Evolutionary conservation across 164 flowering plant species (phyloP).

Genomic region (Stephania yunnanensis): DNA sequence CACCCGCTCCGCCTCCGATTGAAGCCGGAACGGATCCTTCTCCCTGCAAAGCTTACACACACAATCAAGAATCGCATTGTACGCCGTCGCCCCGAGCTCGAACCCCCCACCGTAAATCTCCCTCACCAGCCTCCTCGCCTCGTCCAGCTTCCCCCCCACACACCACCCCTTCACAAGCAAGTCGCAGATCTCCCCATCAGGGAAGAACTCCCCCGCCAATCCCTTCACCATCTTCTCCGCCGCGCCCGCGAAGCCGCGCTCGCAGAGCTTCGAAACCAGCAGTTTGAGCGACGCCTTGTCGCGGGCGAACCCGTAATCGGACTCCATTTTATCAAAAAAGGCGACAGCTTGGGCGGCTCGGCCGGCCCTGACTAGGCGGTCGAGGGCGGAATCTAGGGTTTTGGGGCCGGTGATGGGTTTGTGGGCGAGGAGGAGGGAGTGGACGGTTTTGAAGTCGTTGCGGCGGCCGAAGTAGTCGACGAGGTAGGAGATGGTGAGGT

Average conservation of each 20-base stretch:
- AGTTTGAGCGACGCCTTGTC: conserved; percentile 41
- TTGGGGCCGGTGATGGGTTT: conserved; percentile 39
- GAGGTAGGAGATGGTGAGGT: conserved; percentile 51
- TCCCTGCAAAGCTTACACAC: conserved; percentile 77
- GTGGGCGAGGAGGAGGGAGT: conserved; percentile 41
- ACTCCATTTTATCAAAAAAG: conserved; percentile 74
- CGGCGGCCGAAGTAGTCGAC: conserved; percentile 73
- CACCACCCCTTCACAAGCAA: conserved; percentile 84
- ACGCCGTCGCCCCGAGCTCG: conserved; percentile 58
- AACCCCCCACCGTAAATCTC: conserved; percentile 94
- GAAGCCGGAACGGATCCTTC: conserved; percentile 72
- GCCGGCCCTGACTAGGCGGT: conserved; percentile 72
- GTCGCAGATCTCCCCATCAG: conserved; percentile 69
- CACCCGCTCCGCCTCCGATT: conserved; percentile 58
- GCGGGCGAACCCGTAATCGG: conserved; percentile 59
- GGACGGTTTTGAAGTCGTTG: conserved; percentile 72
- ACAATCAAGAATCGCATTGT: conserved; percentile 81
- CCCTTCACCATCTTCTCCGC: conserved; percentile 89
- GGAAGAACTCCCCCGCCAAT: conserved; percentile 72
- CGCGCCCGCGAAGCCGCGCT: conserved; percentile 53
- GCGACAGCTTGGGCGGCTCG: conserved; percentile 50
- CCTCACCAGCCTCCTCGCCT: conserved; percentile 64
- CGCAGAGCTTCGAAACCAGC: conserved; percentile 59
- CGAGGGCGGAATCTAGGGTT: conserved; percentile 34
- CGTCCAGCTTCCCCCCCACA: conserved; percentile 76